Percentiles rank a stretch among this genome's conserved stretches.
Conservation (phyloP, 148 eudicot species). For the Rhododendron williamsianum region DNA sequence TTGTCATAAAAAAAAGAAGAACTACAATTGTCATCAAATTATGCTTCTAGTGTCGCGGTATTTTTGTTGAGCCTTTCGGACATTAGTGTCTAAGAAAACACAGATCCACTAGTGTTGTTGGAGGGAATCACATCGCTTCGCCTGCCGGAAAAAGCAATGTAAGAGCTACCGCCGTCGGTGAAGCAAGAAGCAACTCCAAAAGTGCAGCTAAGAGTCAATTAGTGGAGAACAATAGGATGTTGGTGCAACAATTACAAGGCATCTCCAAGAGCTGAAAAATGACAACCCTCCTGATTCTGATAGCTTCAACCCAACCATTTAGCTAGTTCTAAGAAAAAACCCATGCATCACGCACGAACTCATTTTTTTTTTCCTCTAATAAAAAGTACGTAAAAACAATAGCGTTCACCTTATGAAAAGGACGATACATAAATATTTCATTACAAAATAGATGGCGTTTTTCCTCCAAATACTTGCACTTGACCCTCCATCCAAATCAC, state of each 20-base stretch:
- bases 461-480: neutral
- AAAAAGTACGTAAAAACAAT: neutral
- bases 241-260: conserved; percentile 12
- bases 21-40: too few species aligned
- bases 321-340: neutral
- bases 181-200: neutral
- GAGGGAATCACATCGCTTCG: neutral
- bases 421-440: neutral
- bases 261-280: conserved; percentile 12
- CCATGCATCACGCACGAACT: neutral
- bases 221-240: neutral
- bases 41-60: too few species aligned
- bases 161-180: neutral
- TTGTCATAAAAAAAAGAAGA: too few species aligned
- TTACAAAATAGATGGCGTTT: neutral
- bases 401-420: neutral
- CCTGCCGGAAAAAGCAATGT: neutral
- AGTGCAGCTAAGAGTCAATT: neutral
- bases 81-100: neutral
- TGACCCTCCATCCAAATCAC: neutral
- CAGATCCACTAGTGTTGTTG: neutral
- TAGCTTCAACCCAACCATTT: neutral
- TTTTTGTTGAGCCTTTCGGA: too few species aligned
- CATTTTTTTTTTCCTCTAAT: neutral
- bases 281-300: conserved; percentile 3